These are phyloP conservation scores for Mucor mucedo DNA, from an alignment of 371 early-diverging fungal genomes.

Conservation along the genomic window DNA sequence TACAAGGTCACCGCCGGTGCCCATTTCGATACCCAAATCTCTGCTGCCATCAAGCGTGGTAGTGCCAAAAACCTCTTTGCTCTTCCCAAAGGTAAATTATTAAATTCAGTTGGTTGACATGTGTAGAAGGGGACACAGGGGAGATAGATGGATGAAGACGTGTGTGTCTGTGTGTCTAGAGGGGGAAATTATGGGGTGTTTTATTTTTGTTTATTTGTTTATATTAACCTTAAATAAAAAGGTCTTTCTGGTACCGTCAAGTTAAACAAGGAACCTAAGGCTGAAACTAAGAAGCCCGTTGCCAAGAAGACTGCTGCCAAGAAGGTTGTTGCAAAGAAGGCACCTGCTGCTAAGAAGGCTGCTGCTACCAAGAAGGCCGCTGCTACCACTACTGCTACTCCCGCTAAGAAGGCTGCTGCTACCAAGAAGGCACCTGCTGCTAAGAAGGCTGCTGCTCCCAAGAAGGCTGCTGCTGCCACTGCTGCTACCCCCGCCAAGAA, in stretches of 20 bases:
- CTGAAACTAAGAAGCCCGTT: constrained; percentile 48
- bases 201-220: background rate
- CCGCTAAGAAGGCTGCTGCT: constrained; percentile 31
- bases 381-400: background rate
- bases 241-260: constrained; percentile 74
- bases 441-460: constrained; percentile 55
- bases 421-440: constrained; percentile 34
- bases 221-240: constrained; percentile 6
- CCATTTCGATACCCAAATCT: constrained; percentile 67
- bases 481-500: constrained; percentile 43
- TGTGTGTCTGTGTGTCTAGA: background rate
- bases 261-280: constrained; percentile 66
- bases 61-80: constrained; percentile 66
- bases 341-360: constrained; percentile 31
- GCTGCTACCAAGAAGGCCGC: constrained; percentile 29
- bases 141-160: background rate
- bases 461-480: constrained; percentile 27
- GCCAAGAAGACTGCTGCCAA: constrained; percentile 52
- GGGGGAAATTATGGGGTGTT: background rate
- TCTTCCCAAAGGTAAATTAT: constrained; percentile 70
- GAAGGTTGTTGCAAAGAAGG: constrained; percentile 48
- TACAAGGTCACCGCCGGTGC: constrained; percentile 58
- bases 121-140: background rate
- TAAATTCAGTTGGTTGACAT: background rate
- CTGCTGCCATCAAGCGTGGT: constrained; percentile 80